Base-by-base conservation (phyloP, 169 alveolate genomes). In the Cryptosporidium ubiquitum region DNA sequence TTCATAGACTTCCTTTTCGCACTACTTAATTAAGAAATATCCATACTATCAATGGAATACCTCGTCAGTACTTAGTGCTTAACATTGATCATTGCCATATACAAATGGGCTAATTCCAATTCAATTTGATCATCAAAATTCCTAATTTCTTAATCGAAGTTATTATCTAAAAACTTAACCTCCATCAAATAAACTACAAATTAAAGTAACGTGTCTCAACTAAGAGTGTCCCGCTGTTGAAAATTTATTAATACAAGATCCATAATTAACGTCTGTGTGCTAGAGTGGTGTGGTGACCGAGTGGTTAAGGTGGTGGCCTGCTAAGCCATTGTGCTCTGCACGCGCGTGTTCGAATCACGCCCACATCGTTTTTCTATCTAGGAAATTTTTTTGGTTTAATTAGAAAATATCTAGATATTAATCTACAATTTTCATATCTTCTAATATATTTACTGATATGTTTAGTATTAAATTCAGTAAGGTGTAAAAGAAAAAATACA, bases 281-380 rank as follows among this genome's bases (percentile, higher is more conserved):
- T 18, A 20, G 68, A n/a, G 20, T 9, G 89, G 75, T 79, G 89
- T 79, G 89, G 89, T 84, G 91, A 57, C 91, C 91, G 91, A 70
- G 91, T 84, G 91, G 91, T 84, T 84, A 84, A 84, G 91, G 91
- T 57, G 91, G 85, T 84, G 91, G 91, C 91, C 91, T 84, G 91
- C 91, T 84, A 84, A 84, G 91, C 91, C 85, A 84, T 84, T 84
- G 91, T 70, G 91, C 42, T 70, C 85, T 84, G 85, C 91, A 70
- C 85, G 91, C 91, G 91, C 85, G 91, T 70, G 85, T 84, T 84
- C 91, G 85, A 84, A 84, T 71, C 91, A 70, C 91, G 85, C 91
- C 85, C 86, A 71, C 85, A 71, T 84, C 91, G 91, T 33, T 47
- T 84, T 47, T 70, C n/a, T n/a, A n/a, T n/a, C n/a, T n/a, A n/a